These are phyloP conservation scores for Groenewaldozyma salmanticensis DNA, from an alignment of 805 yeast species.

Conservation along the genomic window DNA sequence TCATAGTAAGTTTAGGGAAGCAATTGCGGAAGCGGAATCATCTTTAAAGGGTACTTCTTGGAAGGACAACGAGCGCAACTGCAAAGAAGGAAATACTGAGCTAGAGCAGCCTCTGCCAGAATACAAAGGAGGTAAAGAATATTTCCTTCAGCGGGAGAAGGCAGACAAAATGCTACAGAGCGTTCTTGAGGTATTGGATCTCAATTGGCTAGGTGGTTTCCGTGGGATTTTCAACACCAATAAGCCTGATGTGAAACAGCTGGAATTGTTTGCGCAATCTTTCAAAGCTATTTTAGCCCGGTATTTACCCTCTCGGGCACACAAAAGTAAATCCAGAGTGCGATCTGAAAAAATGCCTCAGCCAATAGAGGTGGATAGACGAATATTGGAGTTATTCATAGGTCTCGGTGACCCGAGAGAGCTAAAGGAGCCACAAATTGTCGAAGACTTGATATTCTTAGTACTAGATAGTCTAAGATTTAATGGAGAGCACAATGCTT, in stretches of 20 bases:
- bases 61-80: constrained; percentile 42
- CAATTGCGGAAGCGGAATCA: constrained; percentile 52
- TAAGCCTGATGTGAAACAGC: constrained; percentile 20
- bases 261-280: constrained; percentile 29
- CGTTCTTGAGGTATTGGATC: constrained; percentile 50
- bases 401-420: constrained; percentile 34
- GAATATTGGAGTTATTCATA: constrained; percentile 42
- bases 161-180: constrained; percentile 48
- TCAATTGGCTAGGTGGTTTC: constrained; percentile 72
- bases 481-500: constrained; percentile 56
- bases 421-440: no score
- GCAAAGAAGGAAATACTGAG: constrained; percentile 46
- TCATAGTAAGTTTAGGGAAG: constrained; percentile 35
- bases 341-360: constrained; percentile 7
- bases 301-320: constrained; percentile 36
- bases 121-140: no score
- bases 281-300: constrained; percentile 35
- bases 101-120: no score
- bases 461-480: constrained; percentile 49
- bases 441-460: constrained; percentile 58
- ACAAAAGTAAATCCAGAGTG: neutral
- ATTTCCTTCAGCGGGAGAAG: no score
- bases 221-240: constrained; percentile 45
- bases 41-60: constrained; percentile 46
- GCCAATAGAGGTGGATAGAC: constrained; percentile 34